These are phyloP conservation scores for Phytophthora crassamura DNA, from an alignment of 352 stramenopile genomes.

Conservation along the genomic window DNA sequence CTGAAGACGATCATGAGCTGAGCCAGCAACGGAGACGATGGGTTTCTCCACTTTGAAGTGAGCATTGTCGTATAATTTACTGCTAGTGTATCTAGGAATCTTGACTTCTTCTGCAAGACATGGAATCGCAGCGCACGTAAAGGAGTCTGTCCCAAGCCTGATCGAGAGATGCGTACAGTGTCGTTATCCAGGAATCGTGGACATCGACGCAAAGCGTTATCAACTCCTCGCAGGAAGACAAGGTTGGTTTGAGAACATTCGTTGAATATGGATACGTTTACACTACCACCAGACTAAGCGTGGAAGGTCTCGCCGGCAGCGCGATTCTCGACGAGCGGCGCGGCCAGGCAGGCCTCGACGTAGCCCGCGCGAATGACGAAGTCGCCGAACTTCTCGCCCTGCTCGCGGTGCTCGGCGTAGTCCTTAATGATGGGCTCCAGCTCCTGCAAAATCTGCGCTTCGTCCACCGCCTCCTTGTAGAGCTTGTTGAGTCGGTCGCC, in stretches of 20 bases:
- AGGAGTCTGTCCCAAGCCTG: background rate
- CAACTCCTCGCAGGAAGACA: too few species aligned
- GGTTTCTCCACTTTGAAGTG: too few species aligned
- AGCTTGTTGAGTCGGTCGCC: conserved; percentile 85
- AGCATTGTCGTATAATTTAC: too few species aligned
- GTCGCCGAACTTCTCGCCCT: conserved; percentile 85
- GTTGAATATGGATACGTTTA: conserved; percentile 23
- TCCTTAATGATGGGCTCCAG: conserved; percentile 80
- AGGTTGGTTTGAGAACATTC: conserved; percentile 14
- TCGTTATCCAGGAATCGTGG: too few species aligned
- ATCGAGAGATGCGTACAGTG: too few species aligned
- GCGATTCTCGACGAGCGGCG: conserved; percentile 65
- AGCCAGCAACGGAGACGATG: too few species aligned
- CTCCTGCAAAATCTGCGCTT: conserved; percentile 78
- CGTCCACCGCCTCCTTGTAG: conserved; percentile 82
- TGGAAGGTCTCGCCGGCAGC: conserved; percentile 78
- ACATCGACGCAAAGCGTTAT: too few species aligned
- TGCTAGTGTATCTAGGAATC: too few species aligned
- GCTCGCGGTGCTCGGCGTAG: conserved; percentile 69
- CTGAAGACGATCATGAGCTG: too few species aligned
- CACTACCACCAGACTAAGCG: conserved; percentile 30
- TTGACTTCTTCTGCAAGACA: background rate
- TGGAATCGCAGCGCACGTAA: conserved; percentile 9
- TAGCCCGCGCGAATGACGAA: conserved; percentile 82
- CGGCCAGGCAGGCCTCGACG: conserved; percentile 71